Percentiles rank a stretch among this genome's conserved stretches.
These are phyloP conservation scores for Petunia secreta DNA, from an alignment of 257 asterid genomes.

Conservation along the genomic window DNA sequence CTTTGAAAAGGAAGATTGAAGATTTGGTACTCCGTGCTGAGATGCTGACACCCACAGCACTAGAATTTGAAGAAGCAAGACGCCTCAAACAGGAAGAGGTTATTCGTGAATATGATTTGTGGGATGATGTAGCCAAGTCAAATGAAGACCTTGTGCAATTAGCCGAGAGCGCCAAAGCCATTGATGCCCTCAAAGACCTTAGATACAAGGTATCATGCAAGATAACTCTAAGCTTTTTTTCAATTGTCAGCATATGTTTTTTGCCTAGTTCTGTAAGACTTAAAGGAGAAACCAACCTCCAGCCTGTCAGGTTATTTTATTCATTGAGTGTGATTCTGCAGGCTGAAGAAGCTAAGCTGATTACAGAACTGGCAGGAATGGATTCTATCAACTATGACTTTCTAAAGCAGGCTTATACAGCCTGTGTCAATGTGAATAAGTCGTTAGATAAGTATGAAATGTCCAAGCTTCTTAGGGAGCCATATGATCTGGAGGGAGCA, in stretches of 20 bases:
- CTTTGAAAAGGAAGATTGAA: conserved; percentile 74
- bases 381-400: conserved; percentile 67
- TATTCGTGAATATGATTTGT: conserved; percentile 59
- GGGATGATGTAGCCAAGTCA: conserved; percentile 73
- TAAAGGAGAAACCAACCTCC: background rate
- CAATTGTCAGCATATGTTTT: conserved; percentile 4
- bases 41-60: conserved; percentile 65
- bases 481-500: conserved; percentile 82
- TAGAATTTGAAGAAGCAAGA: conserved; percentile 70
- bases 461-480: conserved; percentile 74
- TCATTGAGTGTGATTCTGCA: conserved; percentile 34
- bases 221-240: background rate
- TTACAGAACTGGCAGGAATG: conserved; percentile 75
- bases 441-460: conserved; percentile 67
- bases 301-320: background rate
- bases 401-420: conserved; percentile 74
- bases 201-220: conserved; percentile 55
- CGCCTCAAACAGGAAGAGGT: conserved; percentile 57
- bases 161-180: conserved; percentile 66
- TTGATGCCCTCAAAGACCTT: conserved; percentile 72
- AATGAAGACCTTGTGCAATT: conserved; percentile 62
- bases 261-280: background rate
- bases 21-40: conserved; percentile 81
- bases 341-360: conserved; percentile 92
- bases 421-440: conserved; percentile 67